Conservation (phyloP, 2,329 filamentous ascomycete species). For the Calonectria fujianensis region DNA sequence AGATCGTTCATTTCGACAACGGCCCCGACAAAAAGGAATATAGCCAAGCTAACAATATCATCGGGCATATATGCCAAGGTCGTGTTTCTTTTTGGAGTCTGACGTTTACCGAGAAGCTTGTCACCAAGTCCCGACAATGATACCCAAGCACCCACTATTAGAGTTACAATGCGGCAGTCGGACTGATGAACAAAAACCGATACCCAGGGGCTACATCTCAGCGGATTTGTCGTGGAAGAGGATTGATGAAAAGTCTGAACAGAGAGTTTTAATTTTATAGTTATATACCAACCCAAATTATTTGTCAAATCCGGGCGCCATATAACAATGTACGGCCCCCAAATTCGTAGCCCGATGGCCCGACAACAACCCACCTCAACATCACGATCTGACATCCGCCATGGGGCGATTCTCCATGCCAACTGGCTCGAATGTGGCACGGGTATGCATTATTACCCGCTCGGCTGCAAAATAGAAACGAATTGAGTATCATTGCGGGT, state of each 20-base stretch:
- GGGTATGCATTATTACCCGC: background rate
- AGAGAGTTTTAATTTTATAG: background rate
- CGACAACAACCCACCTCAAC: conserved; percentile 2
- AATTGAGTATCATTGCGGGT: background rate
- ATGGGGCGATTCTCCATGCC: background rate
- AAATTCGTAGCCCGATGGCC: background rate
- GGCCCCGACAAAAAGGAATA: background rate
- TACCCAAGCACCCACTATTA: background rate
- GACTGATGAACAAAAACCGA: background rate
- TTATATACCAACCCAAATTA: background rate
- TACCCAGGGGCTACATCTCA: background rate
- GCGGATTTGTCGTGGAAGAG: background rate
- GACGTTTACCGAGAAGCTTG: background rate
- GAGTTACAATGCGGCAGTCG: conserved; percentile 3
- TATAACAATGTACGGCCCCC: background rate
- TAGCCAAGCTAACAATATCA: background rate
- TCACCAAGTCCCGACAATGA: background rate
- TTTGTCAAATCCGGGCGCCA: background rate
- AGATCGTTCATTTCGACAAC: background rate
- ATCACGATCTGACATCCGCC: conserved; percentile 3
- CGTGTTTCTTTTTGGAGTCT: background rate
- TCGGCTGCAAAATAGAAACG: background rate
- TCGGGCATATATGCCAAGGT: background rate
- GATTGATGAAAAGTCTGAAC: background rate
- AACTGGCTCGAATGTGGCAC: background rate